Evolutionary conservation across 345 rosid species (phyloP).

Genomic region (Acer negundo): DNA sequence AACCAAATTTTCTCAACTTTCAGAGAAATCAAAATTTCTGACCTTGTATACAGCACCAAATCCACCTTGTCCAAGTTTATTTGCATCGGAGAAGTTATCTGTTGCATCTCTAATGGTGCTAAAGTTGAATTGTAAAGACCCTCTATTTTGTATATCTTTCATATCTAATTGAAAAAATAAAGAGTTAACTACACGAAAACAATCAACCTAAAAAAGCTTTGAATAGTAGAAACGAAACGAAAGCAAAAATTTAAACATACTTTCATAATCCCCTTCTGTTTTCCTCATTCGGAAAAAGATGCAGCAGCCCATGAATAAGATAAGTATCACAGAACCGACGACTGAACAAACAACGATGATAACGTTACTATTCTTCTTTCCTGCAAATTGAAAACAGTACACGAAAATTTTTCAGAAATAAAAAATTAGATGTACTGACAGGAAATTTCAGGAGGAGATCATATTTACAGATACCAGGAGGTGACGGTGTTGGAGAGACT

Average conservation of each 20-base stretch:
- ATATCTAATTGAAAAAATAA: neutral
- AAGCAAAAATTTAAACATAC: conserved; percentile 16
- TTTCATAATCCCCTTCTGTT: neutral
- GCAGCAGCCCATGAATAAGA: conserved; percentile 2
- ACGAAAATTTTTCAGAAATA: neutral
- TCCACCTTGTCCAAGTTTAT: conserved; percentile 38
- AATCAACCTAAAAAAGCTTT: neutral
- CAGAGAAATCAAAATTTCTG: neutral
- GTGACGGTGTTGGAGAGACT: neutral
- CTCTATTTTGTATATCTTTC: conserved; percentile 5
- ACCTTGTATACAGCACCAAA: conserved; percentile 39
- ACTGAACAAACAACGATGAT: conserved; percentile 16
- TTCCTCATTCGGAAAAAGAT: conserved; percentile 16
- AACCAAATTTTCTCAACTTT: neutral
- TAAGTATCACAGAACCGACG: conserved; percentile 10
- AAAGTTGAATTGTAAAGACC: conserved; percentile 29
- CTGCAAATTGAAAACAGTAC: conserved; percentile 7
- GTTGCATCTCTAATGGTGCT: conserved; percentile 26
- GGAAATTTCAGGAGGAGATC: neutral
- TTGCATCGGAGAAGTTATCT: conserved; percentile 24
- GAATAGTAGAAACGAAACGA: neutral
- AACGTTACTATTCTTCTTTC: conserved; percentile 10
- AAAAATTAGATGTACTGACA: no score
- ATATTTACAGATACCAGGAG: neutral
- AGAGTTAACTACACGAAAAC: neutral